phyloP scores from a whole-genome alignment of 176 grass and related monocot species.

The Carex kokanica region DNA sequence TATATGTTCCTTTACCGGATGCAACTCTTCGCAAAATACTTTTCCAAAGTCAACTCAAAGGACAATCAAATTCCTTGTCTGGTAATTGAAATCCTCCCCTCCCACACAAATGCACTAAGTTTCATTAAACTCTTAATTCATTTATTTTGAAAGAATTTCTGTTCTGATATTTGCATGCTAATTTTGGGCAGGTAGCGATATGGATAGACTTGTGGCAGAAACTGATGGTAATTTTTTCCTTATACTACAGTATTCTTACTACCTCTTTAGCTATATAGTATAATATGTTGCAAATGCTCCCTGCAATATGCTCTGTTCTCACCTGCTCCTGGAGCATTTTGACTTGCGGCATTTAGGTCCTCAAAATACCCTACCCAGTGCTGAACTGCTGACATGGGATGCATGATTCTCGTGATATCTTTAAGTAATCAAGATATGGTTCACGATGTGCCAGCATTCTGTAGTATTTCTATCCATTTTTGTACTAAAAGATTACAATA shows the following conservation, averaged over 20 bases:
- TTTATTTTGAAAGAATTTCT: not conserved
- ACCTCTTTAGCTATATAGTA: not conserved
- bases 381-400: not conserved
- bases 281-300: slow-evolving; percentile 9
- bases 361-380: not conserved
- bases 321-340: not conserved
- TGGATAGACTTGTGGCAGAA: slow-evolving; percentile 67
- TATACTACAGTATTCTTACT: not conserved
- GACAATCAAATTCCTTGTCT: slow-evolving; percentile 74
- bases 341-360: not conserved
- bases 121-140: not conserved
- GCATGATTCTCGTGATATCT: not conserved
- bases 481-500: not conserved
- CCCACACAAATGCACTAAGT: not conserved
- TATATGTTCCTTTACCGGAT: slow-evolving; percentile 93
- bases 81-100: slow-evolving; percentile 43
- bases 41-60: slow-evolving; percentile 93
- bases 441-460: not conserved
- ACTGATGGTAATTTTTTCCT: slow-evolving; percentile 67
- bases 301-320: not conserved
- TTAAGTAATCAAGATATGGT: not conserved
- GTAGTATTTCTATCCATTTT: not conserved
- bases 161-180: slow-evolving; percentile 19
- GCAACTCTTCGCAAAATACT: slow-evolving; percentile 63
- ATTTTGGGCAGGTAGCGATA: slow-evolving; percentile 51